Evolutionary conservation across 164 flowering plant genomes (phyloP), one percentile per base, ranked within the genome.

Genomic region (Umbellularia californica): DNA sequence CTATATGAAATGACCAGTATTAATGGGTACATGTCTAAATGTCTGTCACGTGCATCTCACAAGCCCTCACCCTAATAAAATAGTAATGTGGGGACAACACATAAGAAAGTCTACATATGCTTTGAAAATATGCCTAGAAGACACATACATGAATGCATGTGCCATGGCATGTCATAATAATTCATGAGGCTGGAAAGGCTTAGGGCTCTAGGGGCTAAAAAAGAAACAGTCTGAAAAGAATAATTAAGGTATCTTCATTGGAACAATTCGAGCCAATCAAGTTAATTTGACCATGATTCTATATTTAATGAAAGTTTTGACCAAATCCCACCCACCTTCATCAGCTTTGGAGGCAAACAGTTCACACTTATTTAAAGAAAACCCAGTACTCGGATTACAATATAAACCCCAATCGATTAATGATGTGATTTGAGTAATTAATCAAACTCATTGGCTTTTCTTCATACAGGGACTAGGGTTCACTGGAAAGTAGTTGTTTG

Each of bases 251-350:
- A 64, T 22, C 28, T 64, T 23, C 67, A 6, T 64, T 64, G 28
- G 67, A 64, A 64, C 25, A 64, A n/a, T 64, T 64, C 67, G 17
- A 22, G 4, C 67, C 33, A 64, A 64, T 64, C 67, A 13, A 64
- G 10, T 25, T 2, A 22, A 22, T 64, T 23, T 64, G 67, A 25
- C 25, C 17, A 25, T 24, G 67, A 64, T 25, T 60, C 67, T 24
- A 64, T 64, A 64, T 64, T 64, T 12, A 25, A 12, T 10, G 15
- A 64, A 25, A 64, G 33, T 64, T 64, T 5, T 0, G 30, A 24
- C 67, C 28, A 9, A 64, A 64, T 64, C 67, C 67, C 14, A 25
- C 67, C 30, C 28, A 64, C 67, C 30, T 10, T 25, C 28, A 64
- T 24, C 24, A 55, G 25, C 67, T 25, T n/a, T 25, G 67, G 67